These are phyloP conservation scores for Eimeria necatrix DNA, from an alignment of 169 alveolate genomes.

Conservation along the genomic window DNA sequence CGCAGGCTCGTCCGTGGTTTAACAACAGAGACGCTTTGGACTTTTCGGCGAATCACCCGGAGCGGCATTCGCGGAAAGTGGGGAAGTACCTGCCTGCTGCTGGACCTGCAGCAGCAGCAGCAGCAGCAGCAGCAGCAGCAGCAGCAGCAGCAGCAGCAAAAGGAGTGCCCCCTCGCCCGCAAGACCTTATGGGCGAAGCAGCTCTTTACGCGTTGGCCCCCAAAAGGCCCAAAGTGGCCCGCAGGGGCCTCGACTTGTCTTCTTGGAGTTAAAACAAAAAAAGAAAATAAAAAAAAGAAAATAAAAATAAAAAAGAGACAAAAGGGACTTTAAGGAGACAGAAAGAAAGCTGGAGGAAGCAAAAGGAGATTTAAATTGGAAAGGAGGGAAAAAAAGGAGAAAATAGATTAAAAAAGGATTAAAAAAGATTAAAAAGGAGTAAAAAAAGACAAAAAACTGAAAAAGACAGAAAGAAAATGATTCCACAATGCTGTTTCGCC, in stretches of 20 bases:
- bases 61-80: not conserved
- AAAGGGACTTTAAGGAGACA: too few relatives aligned
- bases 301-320: too few relatives aligned
- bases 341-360: too few relatives aligned
- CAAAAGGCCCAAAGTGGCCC: not conserved
- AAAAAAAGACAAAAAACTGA: too few relatives aligned
- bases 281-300: too few relatives aligned
- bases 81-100: constrained; percentile 17
- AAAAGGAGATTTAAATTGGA: too few relatives aligned
- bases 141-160: not conserved
- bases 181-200: not conserved
- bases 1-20: constrained; percentile 45
- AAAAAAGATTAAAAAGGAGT: too few relatives aligned
- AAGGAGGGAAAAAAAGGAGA: too few relatives aligned
- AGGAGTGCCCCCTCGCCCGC: not conserved
- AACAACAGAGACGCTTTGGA: constrained; percentile 30
- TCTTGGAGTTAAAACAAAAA: not conserved
- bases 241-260: constrained; percentile 2
- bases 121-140: not conserved
- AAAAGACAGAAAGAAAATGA: too few relatives aligned
- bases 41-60: constrained; percentile 23
- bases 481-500: too few relatives aligned
- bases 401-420: too few relatives aligned
- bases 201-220: not conserved
- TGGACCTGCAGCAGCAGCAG: not conserved